phyloP scores from a whole-genome alignment of 1,139 yeast genomes.

The Taiozyma sp. region DNA sequence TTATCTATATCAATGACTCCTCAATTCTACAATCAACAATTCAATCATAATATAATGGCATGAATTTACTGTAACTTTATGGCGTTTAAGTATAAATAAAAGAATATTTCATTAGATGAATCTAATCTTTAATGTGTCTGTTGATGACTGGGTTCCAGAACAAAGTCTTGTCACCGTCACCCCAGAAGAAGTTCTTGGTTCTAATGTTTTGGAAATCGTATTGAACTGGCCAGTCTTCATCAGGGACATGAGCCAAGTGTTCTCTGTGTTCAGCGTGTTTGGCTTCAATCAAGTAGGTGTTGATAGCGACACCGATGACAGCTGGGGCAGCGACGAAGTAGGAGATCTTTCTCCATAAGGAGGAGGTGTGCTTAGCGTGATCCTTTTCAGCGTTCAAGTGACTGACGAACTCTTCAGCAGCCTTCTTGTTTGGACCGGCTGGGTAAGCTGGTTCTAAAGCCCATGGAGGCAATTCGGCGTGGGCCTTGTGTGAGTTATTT shows the following conservation, averaged over 20 bases:
- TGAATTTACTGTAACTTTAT: not conserved
- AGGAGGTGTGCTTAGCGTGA: slow-evolving; percentile 74
- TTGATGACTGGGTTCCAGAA: slow-evolving; percentile 94
- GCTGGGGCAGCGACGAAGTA: slow-evolving; percentile 79
- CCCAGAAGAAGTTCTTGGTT: slow-evolving; percentile 90
- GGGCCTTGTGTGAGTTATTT: slow-evolving; percentile 19
- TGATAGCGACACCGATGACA: slow-evolving; percentile 66
- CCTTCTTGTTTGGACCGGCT: slow-evolving; percentile 37
- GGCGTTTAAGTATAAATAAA: slow-evolving; percentile 1
- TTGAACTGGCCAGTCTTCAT: slow-evolving; percentile 89
- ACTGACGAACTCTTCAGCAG: slow-evolving; percentile 48
- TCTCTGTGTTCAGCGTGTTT: slow-evolving; percentile 88
- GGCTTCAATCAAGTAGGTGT: slow-evolving; percentile 74
- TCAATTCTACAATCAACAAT: not conserved
- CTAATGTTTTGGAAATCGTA: slow-evolving; percentile 90
- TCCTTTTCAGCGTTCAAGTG: slow-evolving; percentile 54
- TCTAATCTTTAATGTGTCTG: slow-evolving; percentile 53
- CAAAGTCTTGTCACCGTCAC: slow-evolving; percentile 94
- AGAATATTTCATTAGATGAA: not conserved
- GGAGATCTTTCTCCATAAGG: slow-evolving; percentile 82
- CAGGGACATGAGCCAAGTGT: slow-evolving; percentile 70
- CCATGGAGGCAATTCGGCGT: slow-evolving; percentile 27
- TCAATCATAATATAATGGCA: not conserved
- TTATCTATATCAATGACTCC: not conserved
- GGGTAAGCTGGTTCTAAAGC: slow-evolving; percentile 32